Evolutionary conservation across 768 basidiomycete species (phyloP), one percentile per base, ranked within the genome.

Genomic region (Pulveroboletus sp.): DNA sequence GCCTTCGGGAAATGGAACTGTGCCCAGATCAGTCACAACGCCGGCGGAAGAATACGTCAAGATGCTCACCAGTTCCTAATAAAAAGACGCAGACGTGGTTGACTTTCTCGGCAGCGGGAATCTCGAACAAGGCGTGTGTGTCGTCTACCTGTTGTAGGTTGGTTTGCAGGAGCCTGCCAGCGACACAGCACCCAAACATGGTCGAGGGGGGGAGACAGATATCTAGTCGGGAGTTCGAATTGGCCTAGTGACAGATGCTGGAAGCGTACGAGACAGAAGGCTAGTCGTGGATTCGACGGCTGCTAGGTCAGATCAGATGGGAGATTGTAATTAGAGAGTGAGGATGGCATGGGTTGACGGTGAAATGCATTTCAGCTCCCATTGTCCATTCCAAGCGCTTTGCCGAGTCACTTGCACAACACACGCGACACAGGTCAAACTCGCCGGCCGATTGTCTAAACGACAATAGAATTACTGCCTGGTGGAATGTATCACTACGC

Each of bases 11-110:
- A 93, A 92, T 2, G 85, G 81, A 1, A 89, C 88, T 81, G 34
- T 12, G 37, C 19, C 48, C 43, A 1, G 13, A 9, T 51, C 37
- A 44, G n/a, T 30, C 4, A 34, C 14, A 3, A 7, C 16, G n/a
- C 6, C 9, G 11, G 9, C 7, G 2, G 31, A 24, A 4, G 34
- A 17, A 4, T 9, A 10, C 3, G 11, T 1, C 9, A 3, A 67
- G 20, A 26, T 38, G 20, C 79, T 44, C 54, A 88, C 89, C 76
- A 39, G 85, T 85, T 37, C 90, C 91, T 5, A 89, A 67, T 13
- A 94, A 68, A 67, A 93, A 93, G 2, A 94, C 87, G 41, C 86
- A 88, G 37, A 93, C 68, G 61, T 94, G 91, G 60, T 93, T 93
- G 54, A 93, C 86, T 13, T 78, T 74, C 50, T 78, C 79, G 0